phyloP scores from a whole-genome alignment of 805 yeast genomes.

The Saccharomycopsis javanensis region DNA sequence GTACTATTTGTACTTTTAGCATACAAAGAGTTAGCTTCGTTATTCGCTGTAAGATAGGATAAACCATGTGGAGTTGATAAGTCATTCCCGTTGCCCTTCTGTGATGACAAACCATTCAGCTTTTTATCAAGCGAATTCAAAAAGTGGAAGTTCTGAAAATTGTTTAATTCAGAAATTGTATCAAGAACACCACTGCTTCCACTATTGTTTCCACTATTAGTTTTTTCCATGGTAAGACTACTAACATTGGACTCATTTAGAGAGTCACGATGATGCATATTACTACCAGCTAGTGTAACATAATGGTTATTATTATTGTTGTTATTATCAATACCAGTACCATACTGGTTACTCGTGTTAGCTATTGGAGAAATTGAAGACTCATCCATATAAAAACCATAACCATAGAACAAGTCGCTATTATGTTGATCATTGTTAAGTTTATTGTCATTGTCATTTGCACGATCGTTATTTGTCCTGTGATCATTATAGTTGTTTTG shows the following conservation, averaged over 20 bases:
- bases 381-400: constrained; percentile 16
- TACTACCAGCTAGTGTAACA: background rate
- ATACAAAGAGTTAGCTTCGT: background rate
- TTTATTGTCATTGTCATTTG: background rate
- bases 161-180: constrained; percentile 16
- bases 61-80: background rate
- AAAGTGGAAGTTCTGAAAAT: constrained; percentile 19
- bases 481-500: background rate
- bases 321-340: background rate
- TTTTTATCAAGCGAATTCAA: background rate
- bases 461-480: background rate
- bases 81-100: background rate
- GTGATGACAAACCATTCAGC: background rate
- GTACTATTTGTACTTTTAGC: constrained; percentile 19
- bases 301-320: background rate
- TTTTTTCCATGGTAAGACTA: background rate
- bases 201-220: constrained; percentile 2
- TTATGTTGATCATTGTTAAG: background rate
- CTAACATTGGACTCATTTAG: background rate
- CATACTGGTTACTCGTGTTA: background rate
- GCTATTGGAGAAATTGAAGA: background rate
- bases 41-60: background rate
- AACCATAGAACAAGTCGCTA: constrained; percentile 10
- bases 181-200: constrained; percentile 3
- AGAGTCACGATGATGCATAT: background rate